Conservation (phyloP, 805 yeast genomes). For the Huiozyma naganishii region DNA sequence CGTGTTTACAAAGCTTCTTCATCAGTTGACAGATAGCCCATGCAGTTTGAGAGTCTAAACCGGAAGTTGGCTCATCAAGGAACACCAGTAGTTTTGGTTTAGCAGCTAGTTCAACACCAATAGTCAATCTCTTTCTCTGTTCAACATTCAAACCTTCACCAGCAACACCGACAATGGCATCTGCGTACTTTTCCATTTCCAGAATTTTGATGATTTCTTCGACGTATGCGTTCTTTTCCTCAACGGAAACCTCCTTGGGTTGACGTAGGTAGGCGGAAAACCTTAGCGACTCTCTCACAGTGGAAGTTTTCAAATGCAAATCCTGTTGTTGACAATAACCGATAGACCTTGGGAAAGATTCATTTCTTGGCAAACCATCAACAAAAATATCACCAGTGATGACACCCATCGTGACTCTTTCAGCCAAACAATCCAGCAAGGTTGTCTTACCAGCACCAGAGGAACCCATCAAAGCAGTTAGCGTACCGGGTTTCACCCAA, state of each 20-base stretch:
- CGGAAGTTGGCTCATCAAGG: conserved; percentile 62
- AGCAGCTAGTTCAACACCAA: conserved; percentile 59
- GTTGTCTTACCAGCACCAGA: conserved; percentile 81
- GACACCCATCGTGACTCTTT: conserved; percentile 59
- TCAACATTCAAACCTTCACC: conserved; percentile 63
- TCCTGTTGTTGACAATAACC: conserved; percentile 77
- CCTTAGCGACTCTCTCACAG: conserved; percentile 62
- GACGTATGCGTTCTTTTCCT: conserved; percentile 55
- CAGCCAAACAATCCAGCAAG: conserved; percentile 57
- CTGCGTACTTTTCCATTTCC: conserved; percentile 55
- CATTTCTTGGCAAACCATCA: conserved; percentile 49
- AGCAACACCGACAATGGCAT: conserved; percentile 64
- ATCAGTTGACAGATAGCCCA: conserved; percentile 54
- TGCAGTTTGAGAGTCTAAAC: conserved; percentile 58
- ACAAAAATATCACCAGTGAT: conserved; percentile 59
- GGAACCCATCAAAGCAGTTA: conserved; percentile 70
- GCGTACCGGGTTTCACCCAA: conserved; percentile 74
- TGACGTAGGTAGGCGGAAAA: conserved; percentile 64
- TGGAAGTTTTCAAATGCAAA: conserved; percentile 52
- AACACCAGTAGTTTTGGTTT: conserved; percentile 50
- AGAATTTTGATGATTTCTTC: conserved; percentile 52
- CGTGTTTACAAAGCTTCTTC: conserved; percentile 48
- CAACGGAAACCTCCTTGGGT: conserved; percentile 38
- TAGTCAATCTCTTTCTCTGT: conserved; percentile 51
- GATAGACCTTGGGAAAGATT: conserved; percentile 50